Base-by-base conservation (phyloP, 495 filamentous ascomycete species). In the Hypoxylon fuscum region DNA sequence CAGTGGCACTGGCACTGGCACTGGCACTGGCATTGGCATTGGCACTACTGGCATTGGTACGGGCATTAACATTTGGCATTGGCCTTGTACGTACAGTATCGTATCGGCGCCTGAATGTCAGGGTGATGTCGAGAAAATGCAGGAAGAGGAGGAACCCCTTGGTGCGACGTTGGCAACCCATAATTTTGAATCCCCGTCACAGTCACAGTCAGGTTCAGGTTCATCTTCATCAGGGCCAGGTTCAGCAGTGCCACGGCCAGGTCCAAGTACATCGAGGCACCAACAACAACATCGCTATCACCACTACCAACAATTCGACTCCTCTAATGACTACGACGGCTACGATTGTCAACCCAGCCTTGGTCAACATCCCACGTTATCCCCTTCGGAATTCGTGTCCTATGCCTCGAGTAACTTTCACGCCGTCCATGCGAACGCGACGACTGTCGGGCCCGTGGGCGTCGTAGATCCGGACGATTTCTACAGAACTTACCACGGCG, bases 381-480 rank as follows among this genome's bases (percentile, higher is more conserved):
- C 58, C 12, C 49, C 57, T 63, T 65, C 71, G 60, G 68, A 67
- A 62, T 59, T 64, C 45, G 55, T 68, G 55, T 72, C 74, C 41
- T 73, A 73, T 75, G 73, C 73, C 53, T 68, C 77, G 22, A 64
- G 71, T 37, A 76, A 75, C 62, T 67, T 66, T 15, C 60, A 77
- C 59, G 70, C 75, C 64, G 69, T 65, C 55, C 55, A 74, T 68
- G 67, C 73, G 62, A 72, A 72, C 59, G 68, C 72, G 57, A 56
- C 62, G 48, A 66, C 42, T 71, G 66, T 72, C 69, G 74, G 74
- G 58, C 63, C 68, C 58, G 59, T 70, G 61, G 66, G 66, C 45
- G 57, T 67, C 56, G 60, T 71, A 67, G 72, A 81, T 53, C 80
- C 80, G 31, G 81, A 78, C 76, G 75, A 83, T 50, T 85, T 82